Evolutionary conservation across 1,139 yeast species (phyloP).

Genomic region (Nadsonia starkeyi-henricii): DNA sequence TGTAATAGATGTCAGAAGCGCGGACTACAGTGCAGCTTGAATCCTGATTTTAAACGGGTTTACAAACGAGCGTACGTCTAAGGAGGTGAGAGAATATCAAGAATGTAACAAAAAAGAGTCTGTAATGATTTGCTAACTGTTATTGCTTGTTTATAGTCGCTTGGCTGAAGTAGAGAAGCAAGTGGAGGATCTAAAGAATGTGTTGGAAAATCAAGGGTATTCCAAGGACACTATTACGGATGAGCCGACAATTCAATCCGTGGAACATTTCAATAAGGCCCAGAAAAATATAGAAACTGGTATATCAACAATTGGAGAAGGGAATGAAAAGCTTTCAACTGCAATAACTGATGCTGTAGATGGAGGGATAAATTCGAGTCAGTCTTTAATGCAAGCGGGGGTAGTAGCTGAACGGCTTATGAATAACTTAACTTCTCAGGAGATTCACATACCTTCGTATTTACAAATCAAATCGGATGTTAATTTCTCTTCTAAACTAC

Average conservation of each 20-base stretch:
- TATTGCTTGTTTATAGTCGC: conserved; percentile 20
- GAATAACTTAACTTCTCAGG: not conserved
- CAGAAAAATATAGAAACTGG: not conserved
- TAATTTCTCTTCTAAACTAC: conserved; percentile 7
- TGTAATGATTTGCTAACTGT: too few species aligned
- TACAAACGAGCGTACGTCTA: conserved; percentile 41
- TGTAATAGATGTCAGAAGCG: conserved; percentile 72
- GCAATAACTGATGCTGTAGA: not conserved
- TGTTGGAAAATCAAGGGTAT: conserved; percentile 28
- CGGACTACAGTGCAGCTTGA: conserved; percentile 53
- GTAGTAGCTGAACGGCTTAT: too few species aligned
- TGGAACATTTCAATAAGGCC: not conserved
- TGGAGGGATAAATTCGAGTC: too few species aligned
- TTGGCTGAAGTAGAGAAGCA: conserved; percentile 76
- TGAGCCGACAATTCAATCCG: not conserved
- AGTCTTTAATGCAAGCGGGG: too few species aligned
- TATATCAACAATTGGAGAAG: not conserved
- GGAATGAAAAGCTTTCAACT: not conserved
- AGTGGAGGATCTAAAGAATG: conserved; percentile 49
- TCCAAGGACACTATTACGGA: conserved; percentile 12
- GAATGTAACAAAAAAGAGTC: too few species aligned
- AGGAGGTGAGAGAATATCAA: too few species aligned
- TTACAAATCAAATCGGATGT: not conserved
- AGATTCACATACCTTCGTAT: not conserved
- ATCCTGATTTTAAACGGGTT: conserved; percentile 75